Evolutionary conservation across 2,329 filamentous ascomycete species (phyloP), one percentile per base, ranked within the genome.

Genomic region (Helotiales sp.): DNA sequence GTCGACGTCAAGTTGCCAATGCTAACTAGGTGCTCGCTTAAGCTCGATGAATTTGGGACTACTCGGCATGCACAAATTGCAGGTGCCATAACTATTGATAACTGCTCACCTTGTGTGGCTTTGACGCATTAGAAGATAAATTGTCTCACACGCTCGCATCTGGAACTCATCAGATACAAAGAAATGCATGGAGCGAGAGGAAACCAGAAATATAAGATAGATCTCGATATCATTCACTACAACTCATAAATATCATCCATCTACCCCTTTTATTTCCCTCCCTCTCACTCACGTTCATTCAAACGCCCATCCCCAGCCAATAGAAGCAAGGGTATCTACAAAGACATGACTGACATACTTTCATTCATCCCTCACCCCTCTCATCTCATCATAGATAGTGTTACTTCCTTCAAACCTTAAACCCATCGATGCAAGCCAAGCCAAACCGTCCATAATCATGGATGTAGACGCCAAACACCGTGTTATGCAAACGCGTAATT

Each of bases 261-360:
- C 36, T 40, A 40, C 36, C 6, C 36, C 36, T 5, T 25, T 5
- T 46, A 9, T 22, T 3, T 29, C 19, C n/a, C 2, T 6, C 17
- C 42, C 25, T 15, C n/a, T 24, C 25, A 27, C 24, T n/a, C 42
- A 13, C 25, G 7, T 9, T 29, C 42, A 27, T n/a, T 19, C 29
- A 25, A 30, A 51, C 36, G 15, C 48, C 5, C 48, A 30, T n/a
- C 30, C 30, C 22, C 48, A 22, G 15, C 5, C 49, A 30, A 52
- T 9, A 29, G 29, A 55, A 51, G 47, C 53, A 55, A 55, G 46
- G 53, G 53, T 55, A 55, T 55, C 53, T 55, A 51, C 46, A 55
- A 48, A 33, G 12, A 12, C n/a, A n/a, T n/a, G n/a, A n/a, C n/a
- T n/a, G n/a, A n/a, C n/a, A n/a, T n/a, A n/a, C n/a, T n/a, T 24